These are phyloP conservation scores for Leptographium wingfieldii DNA, from an alignment of 2,329 filamentous ascomycete genomes.

Conservation along the genomic window DNA sequence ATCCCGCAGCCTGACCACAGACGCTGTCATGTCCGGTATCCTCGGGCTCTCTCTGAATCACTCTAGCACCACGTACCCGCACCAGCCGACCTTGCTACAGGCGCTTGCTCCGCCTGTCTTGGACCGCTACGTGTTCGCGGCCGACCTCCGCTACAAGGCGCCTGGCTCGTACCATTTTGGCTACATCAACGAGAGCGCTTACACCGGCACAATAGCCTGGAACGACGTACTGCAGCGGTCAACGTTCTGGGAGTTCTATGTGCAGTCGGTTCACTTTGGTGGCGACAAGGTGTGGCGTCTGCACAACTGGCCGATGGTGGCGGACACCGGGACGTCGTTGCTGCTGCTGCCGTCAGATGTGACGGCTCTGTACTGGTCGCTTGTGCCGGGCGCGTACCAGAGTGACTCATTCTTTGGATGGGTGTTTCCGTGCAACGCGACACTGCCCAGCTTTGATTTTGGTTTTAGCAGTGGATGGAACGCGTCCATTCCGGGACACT, in stretches of 20 bases:
- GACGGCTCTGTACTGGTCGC: constrained; percentile 46
- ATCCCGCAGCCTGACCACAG: constrained; percentile 26
- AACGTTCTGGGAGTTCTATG: constrained; percentile 27
- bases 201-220: constrained; percentile 30
- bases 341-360: constrained; percentile 46
- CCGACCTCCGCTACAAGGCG: constrained; percentile 34
- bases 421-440: constrained; percentile 37
- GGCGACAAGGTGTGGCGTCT: constrained; percentile 23
- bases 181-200: constrained; percentile 27
- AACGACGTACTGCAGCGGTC: constrained; percentile 37
- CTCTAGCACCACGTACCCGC: constrained; percentile 29
- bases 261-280: constrained; percentile 23
- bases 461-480: constrained; percentile 31
- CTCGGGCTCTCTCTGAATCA: constrained; percentile 37
- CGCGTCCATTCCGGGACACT: constrained; percentile 36
- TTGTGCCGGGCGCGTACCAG: constrained; percentile 39
- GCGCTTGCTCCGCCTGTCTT: constrained; percentile 28
- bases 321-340: constrained; percentile 58
- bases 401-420: constrained; percentile 33
- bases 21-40: constrained; percentile 34
- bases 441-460: constrained; percentile 38
- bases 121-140: constrained; percentile 31
- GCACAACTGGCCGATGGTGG: constrained; percentile 37
- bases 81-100: constrained; percentile 31
- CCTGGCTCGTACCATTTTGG: constrained; percentile 40